Evolutionary conservation across 139 green algal species (phyloP).

Genomic region (Pseudopediastrum boryanum): DNA sequence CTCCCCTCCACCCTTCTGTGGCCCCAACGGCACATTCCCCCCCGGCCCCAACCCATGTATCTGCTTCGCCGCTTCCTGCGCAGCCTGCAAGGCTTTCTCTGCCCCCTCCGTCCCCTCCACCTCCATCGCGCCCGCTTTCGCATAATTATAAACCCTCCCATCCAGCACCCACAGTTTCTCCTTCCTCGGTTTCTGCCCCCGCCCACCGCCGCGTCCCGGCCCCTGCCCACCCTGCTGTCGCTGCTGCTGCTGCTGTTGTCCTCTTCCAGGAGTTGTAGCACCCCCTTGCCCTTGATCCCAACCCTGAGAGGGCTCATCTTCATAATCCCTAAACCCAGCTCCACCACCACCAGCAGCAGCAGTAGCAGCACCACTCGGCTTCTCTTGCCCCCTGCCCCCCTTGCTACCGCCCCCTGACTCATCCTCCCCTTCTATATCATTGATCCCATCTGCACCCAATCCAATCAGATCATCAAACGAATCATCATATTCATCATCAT

Average conservation of each 20-base stretch:
- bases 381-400: not conserved
- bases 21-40: slow-evolving; percentile 51
- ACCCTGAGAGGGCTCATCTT: slow-evolving; percentile 39
- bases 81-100: slow-evolving; percentile 44
- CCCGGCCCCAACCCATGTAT: slow-evolving; percentile 75
- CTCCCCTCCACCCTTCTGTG: not conserved
- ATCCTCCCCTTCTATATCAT: slow-evolving; percentile 70
- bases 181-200: not conserved
- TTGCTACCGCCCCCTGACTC: not conserved
- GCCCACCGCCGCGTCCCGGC: slow-evolving; percentile 7
- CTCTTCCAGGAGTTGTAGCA: not conserved
- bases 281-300: not conserved
- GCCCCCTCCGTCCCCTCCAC: slow-evolving; percentile 57
- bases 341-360: not conserved
- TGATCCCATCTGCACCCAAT: slow-evolving; percentile 54
- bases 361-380: not conserved
- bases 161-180: slow-evolving; percentile 74
- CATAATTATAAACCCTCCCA: slow-evolving; percentile 85
- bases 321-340: slow-evolving; percentile 19
- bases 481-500: slow-evolving; percentile 91
- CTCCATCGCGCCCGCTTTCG: slow-evolving; percentile 70
- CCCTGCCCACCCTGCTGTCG: not conserved
- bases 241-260: slow-evolving; percentile 28
- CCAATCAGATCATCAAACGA: slow-evolving; percentile 75
- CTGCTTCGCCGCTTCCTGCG: slow-evolving; percentile 42